phyloP scores from a whole-genome alignment of 441 rosid species.

The Eutrema salsugineum region DNA sequence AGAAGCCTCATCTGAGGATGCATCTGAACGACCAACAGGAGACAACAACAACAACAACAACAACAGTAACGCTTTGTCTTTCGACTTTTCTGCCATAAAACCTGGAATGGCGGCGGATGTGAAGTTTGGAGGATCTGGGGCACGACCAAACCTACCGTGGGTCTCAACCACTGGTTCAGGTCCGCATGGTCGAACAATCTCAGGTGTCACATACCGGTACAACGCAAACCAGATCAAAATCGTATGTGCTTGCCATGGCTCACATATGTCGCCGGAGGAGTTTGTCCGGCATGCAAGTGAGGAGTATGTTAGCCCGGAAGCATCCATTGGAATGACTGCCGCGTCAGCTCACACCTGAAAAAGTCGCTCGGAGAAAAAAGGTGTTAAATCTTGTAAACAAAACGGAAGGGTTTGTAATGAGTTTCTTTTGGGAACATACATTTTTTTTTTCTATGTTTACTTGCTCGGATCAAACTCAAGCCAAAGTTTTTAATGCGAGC shows the following conservation, averaged over 20 bases:
- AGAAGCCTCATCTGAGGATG: constrained; percentile 69
- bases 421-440: constrained; percentile 15
- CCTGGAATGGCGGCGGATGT: constrained; percentile 82
- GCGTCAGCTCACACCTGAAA: constrained; percentile 86
- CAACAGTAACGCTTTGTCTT: constrained; percentile 33
- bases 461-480: constrained; percentile 16
- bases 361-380: background rate
- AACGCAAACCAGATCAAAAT: constrained; percentile 70
- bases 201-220: constrained; percentile 82
- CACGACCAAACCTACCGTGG: constrained; percentile 90
- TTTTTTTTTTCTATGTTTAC: background rate
- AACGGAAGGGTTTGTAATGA: constrained; percentile 17
- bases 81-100: constrained; percentile 74
- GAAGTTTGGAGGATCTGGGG: constrained; percentile 89
- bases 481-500: constrained; percentile 14
- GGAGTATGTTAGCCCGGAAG: constrained; percentile 50
- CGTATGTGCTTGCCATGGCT: constrained; percentile 96
- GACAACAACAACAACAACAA: constrained; percentile 23
- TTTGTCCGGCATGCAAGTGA: constrained; percentile 85
- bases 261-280: constrained; percentile 89
- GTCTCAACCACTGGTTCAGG: constrained; percentile 87
- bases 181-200: constrained; percentile 84
- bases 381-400: background rate
- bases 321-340: constrained; percentile 50
- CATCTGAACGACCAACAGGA: constrained; percentile 42